Conservation (phyloP, 768 basidiomycete genomes). For the Multifurca ochricompacta region DNA sequence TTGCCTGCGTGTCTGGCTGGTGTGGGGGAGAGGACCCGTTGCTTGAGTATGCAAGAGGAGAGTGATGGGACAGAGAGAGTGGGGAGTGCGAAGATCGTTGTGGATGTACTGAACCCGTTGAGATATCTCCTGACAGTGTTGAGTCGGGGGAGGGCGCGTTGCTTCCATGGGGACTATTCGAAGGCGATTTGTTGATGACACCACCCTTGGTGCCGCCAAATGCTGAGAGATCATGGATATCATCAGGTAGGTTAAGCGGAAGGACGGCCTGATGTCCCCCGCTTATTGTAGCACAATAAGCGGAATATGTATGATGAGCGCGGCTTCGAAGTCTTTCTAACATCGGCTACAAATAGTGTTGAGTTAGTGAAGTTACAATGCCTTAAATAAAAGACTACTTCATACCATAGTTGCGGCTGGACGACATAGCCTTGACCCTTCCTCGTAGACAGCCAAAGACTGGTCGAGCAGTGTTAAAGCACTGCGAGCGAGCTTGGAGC, state of each 20-base stretch:
- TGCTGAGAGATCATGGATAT: slow-evolving; percentile 16
- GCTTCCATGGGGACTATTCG: slow-evolving; percentile 8
- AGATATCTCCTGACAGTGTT: background rate
- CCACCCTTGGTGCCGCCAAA: slow-evolving; percentile 15
- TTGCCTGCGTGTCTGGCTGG: background rate
- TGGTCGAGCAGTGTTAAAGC: slow-evolving; percentile 34
- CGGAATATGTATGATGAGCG: slow-evolving; percentile 29
- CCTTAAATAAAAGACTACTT: background rate
- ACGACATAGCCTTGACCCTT: slow-evolving; percentile 34
- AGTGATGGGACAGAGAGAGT: background rate
- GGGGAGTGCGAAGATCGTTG: slow-evolving; percentile 7
- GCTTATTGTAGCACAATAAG: slow-evolving; percentile 15
- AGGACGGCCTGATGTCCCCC: background rate
- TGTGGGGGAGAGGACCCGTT: slow-evolving; percentile 2
- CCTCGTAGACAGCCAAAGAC: slow-evolving; percentile 35
- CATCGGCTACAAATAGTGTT: slow-evolving; percentile 24
- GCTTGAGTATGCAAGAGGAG: slow-evolving; percentile 1
- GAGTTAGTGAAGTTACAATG: background rate
- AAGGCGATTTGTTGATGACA: slow-evolving; percentile 13
- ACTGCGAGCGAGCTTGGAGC: slow-evolving; percentile 34
- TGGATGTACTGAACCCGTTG: background rate
- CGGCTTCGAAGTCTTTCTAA: slow-evolving; percentile 33
- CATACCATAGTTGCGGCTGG: slow-evolving; percentile 21
- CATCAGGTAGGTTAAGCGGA: background rate
- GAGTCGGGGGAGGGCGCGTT: slow-evolving; percentile 7